Base-by-base conservation (phyloP, 2,329 filamentous ascomycete genomes). In the Fusarium drepaniforme region DNA sequence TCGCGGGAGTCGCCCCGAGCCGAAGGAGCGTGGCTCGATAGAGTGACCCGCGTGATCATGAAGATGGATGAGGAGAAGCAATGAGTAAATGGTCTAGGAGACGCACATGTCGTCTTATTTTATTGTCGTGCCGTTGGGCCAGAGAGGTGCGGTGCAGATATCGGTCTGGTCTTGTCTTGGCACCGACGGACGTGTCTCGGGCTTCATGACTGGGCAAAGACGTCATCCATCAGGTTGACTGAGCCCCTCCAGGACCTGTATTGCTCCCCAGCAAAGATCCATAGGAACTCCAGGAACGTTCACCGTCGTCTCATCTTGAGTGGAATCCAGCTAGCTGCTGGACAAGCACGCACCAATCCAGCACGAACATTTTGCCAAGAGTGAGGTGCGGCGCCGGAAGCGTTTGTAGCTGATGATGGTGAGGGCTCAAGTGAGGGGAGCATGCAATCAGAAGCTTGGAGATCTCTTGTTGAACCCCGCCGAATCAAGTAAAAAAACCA, bases 381-480 rank as follows among this genome's bases (percentile, higher is more conserved):
- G 42, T 72, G 68, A 67, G 51, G 58, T 72, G 58, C 67, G 44
- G 53, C 59, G 61, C 60, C 60, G 42, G 44, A 49, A 63, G 44
- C 44, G 42, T 38, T 62, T 33, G 44, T 40, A 57, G 40, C 51
- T 72, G 44, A 40, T 65, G 68, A 67, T 67, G 37, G 28, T 35
- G 33, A 42, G 23, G 13, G 61, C 25, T 44, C 40, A 61, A 71
- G 60, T 63, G 35, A 68, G 59, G 66, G 56, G 38, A 56, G 56
- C 53, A 70, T 61, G 58, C 66, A 75, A 67, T 70, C 70, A 72
- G 46, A 23, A 64, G 70, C 67, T 68, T 67, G 56, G 58, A 57
- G 70, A 56, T 28, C 63, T 57, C 49, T 68, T 71, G 61, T 74
- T 73, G 69, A 75, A 67, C 64, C 57, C 64, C 42, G 42, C 64